Evolutionary conservation across 2,329 filamentous ascomycete genomes (phyloP).

Genomic region (Aspergillus floridensis): DNA sequence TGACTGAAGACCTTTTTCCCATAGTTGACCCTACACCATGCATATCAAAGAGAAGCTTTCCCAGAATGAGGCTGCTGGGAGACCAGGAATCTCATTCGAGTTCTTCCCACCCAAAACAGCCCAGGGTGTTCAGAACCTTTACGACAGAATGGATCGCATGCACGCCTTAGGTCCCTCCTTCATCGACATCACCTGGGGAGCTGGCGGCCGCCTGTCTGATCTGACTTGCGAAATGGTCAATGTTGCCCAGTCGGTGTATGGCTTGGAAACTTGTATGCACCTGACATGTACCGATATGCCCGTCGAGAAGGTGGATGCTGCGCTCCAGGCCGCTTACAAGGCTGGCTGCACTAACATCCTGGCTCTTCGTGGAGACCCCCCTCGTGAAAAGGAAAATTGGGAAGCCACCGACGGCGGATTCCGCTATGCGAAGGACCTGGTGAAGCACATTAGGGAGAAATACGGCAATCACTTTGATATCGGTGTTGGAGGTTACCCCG

Average conservation of each 20-base stretch:
- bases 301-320: conserved; percentile 82
- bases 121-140: conserved; percentile 92
- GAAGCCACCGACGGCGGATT: conserved; percentile 82
- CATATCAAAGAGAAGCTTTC: conserved; percentile 91
- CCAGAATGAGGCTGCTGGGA: conserved; percentile 72
- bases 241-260: conserved; percentile 91
- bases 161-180: conserved; percentile 90
- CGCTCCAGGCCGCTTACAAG: conserved; percentile 83
- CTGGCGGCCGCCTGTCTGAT: conserved; percentile 84
- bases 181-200: conserved; percentile 98
- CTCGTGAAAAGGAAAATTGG: conserved; percentile 92
- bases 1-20: conserved; percentile 1
- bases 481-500: conserved; percentile 93
- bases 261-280: conserved; percentile 98
- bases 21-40: conserved; percentile 59
- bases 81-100: conserved; percentile 95
- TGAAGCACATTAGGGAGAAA: conserved; percentile 73
- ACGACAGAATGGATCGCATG: conserved; percentile 99
- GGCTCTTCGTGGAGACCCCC: conserved; percentile 87
- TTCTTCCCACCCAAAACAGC: conserved; percentile 96
- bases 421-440: conserved; percentile 87
- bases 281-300: conserved; percentile 99
- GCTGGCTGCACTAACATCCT: conserved; percentile 97
- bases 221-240: conserved; percentile 97
- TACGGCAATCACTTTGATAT: conserved; percentile 95